Evolutionary conservation across 805 yeast genomes (phyloP), one percentile per base, ranked within the genome.

Genomic region (Suhomyces canberraensis): DNA sequence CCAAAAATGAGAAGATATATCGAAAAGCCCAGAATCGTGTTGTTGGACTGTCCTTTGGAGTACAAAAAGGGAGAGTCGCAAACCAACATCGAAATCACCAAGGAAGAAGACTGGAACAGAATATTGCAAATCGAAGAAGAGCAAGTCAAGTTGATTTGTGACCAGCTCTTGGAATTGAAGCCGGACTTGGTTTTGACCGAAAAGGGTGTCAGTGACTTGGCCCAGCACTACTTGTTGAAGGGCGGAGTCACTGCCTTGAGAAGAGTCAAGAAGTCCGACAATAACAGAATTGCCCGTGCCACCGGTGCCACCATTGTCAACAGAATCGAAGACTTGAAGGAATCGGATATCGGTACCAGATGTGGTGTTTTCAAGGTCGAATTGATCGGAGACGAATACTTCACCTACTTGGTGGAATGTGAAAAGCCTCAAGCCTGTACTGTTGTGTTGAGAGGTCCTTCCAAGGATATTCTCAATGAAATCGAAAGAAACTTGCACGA

Each of bases 41-140:
- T 93, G 48, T 74, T 93, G 50, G 99, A 93, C 66, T 90, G 97
- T 65, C 97, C 99, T 9, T 73, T 93, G 52, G 99, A 93, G 67
- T 93, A 93, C 70, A 93, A 93, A 71, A 93, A 93, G 75, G 99
- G 98, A 47, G 99, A 93, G 69, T 89, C 97, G 3, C 98, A 93
- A 64, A 93, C 98, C 36, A 91, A 93, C 65, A 87, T 93, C 50
- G 99, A 93, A 69, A 90, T 93, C 62, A 84, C 96, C 29, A 88
- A 88, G 54, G 98, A 91, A 64, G 85, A 81, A 45, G 98, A 93
- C 67, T 93, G 98, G 98, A 83, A 82, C 60, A 79, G 98, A 63
- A 79, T 93, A 45, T 71, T 93, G 54, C 89, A 91, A 68, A 91
- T 93, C 57, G 99, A 93, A 68, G 99, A 93, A 69, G 98, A 93